Conservation (phyloP, 2,329 filamentous ascomycete genomes). For the Thermoascus crustaceus region DNA sequence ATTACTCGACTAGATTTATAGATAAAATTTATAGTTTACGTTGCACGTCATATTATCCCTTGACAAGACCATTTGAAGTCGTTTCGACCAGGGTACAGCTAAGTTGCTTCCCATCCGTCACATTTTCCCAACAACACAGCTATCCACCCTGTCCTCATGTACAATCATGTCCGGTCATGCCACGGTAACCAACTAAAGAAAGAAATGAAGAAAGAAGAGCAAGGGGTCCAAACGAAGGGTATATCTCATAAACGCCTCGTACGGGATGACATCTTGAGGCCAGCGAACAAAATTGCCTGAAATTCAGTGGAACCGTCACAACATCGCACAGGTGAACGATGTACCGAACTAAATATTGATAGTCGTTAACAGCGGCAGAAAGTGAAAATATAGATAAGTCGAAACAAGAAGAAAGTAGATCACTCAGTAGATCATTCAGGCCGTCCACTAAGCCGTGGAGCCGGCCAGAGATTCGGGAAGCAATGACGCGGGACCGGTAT, state of each 20-base stretch:
- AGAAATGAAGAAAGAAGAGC: constrained; percentile 2
- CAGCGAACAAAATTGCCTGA: neutral
- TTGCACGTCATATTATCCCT: no score
- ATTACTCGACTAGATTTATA: no score
- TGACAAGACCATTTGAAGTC: no score
- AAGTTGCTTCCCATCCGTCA: no score
- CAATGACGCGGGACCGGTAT: constrained; percentile 18
- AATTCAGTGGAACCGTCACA: neutral
- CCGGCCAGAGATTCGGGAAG: constrained; percentile 20
- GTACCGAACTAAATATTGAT: no score
- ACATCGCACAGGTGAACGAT: neutral
- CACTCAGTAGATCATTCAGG: neutral
- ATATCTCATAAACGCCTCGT: constrained; percentile 33
- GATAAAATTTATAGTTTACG: no score
- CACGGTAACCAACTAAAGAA: constrained; percentile 15
- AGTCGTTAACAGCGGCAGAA: no score
- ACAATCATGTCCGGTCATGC: constrained; percentile 5
- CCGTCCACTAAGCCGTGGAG: constrained; percentile 7
- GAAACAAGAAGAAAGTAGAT: constrained; percentile 2
- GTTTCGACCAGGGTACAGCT: no score
- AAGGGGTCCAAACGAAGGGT: constrained; percentile 24
- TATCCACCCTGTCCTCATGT: constrained; percentile 3
- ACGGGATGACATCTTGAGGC: neutral
- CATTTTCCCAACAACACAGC: neutral
- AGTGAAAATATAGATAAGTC: no score